Evolutionary conservation across 106 monocot species (phyloP), one percentile per base, ranked within the genome.

Genomic region (Dendrobium catenatum): DNA sequence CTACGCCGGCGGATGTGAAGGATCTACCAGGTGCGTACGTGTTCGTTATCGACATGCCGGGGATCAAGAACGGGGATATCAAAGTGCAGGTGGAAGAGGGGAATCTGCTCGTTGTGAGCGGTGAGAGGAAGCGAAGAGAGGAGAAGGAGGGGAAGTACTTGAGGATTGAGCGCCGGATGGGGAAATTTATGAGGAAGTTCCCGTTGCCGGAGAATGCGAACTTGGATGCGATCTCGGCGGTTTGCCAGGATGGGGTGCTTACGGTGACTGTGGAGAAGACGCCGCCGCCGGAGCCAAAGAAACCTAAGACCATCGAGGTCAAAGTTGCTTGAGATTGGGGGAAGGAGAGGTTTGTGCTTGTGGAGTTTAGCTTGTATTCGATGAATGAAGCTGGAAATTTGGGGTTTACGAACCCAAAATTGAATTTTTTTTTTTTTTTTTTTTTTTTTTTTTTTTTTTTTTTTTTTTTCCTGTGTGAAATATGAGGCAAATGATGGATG

Each of bases 241-340:
- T 80, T 54, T 94, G 86, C 76, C 79, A 81, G 72, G 93, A 91
- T 20, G 93, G 93, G 8, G 93, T 94, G 77, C 84, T 94, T 33
- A 88, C 83, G 5, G 91, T 94, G 47, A 91, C 86, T 37, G 87
- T 94, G 27, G 42, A 82, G 84, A 94, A 91, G 87, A 16, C 82
- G 42, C 90, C 90, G 27, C 93, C 91, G 77, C 90, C 93, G 79
- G 90, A 93, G 85, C 91, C 90, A 20, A 93, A 93, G 93, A 93
- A 90, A 84, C 93, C 93, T 11, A 94, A 94, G 86, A 88, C 91
- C 59, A 86, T 94, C 77, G 87, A 94, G 88, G 91, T 94, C 16
- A 89, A 85, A 83, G 78, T 89, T n/a, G 89, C 78, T 7, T 91
- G 81, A 89, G 47, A 51, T 13, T 15, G 10, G 51, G 51, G 51